Evolutionary conservation across 2,329 filamentous ascomycete genomes (phyloP).

Genomic region (Exserohilum turcica): DNA sequence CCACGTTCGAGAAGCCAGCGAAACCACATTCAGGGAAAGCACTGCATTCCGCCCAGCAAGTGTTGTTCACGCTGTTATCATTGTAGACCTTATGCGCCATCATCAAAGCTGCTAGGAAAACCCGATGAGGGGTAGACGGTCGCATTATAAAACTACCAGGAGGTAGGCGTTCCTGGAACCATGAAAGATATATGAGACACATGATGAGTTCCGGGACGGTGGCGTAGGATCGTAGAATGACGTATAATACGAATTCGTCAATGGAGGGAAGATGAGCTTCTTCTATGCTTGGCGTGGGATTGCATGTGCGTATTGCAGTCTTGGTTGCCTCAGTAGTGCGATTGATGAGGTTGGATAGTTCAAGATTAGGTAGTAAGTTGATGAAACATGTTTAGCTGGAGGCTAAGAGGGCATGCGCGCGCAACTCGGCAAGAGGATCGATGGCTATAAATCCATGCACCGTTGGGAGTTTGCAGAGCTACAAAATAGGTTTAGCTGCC

Average conservation of each 20-base stretch:
- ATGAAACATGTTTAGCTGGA: neutral
- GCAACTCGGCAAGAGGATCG: neutral
- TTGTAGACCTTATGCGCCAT: conserved; percentile 94
- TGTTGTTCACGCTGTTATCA: conserved; percentile 98
- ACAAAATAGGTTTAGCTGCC: neutral
- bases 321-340: conserved; percentile 76
- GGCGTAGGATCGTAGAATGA: conserved; percentile 90
- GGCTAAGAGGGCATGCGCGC: neutral
- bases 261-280: conserved; percentile 70
- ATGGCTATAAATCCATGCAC: conserved; percentile 1
- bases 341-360: conserved; percentile 74
- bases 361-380: conserved; percentile 61
- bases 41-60: conserved; percentile 97
- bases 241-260: conserved; percentile 86
- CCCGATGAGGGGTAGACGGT: conserved; percentile 92
- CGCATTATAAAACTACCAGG: conserved; percentile 87
- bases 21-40: conserved; percentile 70
- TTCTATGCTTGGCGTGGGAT: conserved; percentile 53
- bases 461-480: neutral
- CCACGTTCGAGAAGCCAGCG: conserved; percentile 89
- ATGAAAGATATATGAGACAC: conserved; percentile 85
- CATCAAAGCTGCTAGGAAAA: conserved; percentile 88
- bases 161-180: conserved; percentile 81
- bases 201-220: conserved; percentile 97
- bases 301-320: conserved; percentile 76